These are phyloP conservation scores for Dovyalis caffra DNA, from an alignment of 345 rosid genomes.

Conservation along the genomic window DNA sequence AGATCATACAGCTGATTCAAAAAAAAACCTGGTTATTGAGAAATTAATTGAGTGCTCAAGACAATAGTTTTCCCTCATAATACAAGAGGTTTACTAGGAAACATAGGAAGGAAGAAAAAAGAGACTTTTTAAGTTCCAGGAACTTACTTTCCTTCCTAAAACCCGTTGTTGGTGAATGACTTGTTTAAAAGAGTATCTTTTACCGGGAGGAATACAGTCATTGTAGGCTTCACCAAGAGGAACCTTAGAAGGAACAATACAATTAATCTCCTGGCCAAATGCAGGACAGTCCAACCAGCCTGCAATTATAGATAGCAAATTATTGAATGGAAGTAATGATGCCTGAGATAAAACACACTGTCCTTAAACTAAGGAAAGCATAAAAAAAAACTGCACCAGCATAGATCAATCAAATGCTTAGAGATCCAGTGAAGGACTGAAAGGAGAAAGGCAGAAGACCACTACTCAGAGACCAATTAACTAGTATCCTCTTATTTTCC, in stretches of 20 bases:
- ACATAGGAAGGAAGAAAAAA: not conserved
- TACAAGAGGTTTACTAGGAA: not conserved
- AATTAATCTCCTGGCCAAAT: constrained; percentile 65
- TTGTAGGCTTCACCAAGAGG: constrained; percentile 85
- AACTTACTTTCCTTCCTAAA: constrained; percentile 68
- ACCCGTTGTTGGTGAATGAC: constrained; percentile 77
- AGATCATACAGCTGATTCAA: not conserved
- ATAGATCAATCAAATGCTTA: not conserved
- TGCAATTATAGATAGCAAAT: constrained; percentile 24
- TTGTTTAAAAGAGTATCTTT: constrained; percentile 97
- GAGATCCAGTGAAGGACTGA: not conserved
- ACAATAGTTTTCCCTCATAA: not conserved
- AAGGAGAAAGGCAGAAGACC: constrained; percentile 1
- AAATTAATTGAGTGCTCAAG: not conserved
- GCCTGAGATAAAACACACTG: constrained; percentile 10
- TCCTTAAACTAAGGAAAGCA: not conserved
- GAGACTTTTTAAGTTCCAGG: not conserved
- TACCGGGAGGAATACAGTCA: constrained; percentile 76
- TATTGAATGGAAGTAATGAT: not conserved
- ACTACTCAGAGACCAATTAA: not conserved
- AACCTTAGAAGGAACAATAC: constrained; percentile 87
- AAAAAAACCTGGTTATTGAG: not conserved
- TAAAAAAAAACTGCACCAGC: not conserved
- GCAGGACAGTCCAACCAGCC: constrained; percentile 98
- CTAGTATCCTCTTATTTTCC: not conserved